phyloP scores from a whole-genome alignment of 257 asterid genomes.

The Marsdenia floribunda region DNA sequence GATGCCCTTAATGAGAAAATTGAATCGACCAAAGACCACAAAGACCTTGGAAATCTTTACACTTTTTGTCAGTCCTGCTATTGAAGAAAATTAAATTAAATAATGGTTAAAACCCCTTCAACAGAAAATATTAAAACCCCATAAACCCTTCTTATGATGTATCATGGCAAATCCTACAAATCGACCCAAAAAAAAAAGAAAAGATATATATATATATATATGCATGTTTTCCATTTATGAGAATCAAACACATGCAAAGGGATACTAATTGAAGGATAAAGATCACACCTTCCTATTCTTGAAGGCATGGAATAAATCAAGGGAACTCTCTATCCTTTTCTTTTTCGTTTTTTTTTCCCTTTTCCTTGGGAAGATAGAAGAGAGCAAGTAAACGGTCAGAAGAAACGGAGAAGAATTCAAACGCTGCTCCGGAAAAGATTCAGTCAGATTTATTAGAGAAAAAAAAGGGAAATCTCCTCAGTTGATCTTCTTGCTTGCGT shows the following conservation, averaged over 20 bases:
- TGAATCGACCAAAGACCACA: not conserved
- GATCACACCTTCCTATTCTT: constrained; percentile 27
- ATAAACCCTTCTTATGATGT: not conserved
- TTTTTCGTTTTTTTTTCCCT: not conserved
- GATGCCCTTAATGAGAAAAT: not conserved
- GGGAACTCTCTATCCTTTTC: not conserved
- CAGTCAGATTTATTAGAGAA: constrained; percentile 5
- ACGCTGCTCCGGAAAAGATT: constrained; percentile 9
- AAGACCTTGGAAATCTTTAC: not conserved
- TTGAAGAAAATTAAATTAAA: not conserved
- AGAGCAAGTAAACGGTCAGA: not conserved
- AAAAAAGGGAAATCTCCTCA: not conserved
- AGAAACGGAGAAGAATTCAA: not conserved
- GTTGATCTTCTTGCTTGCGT: not conserved
- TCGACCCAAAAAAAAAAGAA: not conserved
- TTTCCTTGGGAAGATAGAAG: not conserved
- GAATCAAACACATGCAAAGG: not conserved
- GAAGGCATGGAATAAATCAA: constrained; percentile 25
- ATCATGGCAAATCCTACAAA: not conserved
- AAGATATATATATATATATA: too few species aligned
- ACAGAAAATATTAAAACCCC: constrained; percentile 7
- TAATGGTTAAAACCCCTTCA: not conserved
- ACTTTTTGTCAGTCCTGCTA: constrained; percentile 18
- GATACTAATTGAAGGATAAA: constrained; percentile 6
- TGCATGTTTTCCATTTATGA: not conserved